Evolutionary conservation across 23 red algal species (phyloP).

Genomic region (Gracilaria domingensis): DNA sequence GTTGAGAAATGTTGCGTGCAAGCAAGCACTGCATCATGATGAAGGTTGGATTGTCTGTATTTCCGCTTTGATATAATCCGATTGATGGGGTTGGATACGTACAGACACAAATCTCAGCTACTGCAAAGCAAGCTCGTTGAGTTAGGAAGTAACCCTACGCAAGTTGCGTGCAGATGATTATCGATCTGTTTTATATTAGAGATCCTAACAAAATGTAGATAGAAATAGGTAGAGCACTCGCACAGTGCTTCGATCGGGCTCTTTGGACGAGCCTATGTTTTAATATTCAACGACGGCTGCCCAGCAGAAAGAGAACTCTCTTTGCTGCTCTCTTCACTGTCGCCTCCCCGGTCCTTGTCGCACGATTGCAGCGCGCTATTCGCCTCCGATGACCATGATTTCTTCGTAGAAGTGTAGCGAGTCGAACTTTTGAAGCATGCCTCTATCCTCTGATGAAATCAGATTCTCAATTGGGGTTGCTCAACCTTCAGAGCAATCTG

Average conservation of each 20-base stretch:
- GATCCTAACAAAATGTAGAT: conserved; percentile 25
- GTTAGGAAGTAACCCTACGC: not conserved
- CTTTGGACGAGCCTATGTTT: not conserved
- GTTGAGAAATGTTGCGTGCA: too few relatives aligned
- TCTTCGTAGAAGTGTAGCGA: too few relatives aligned
- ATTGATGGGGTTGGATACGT: too few relatives aligned
- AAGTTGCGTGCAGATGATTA: not conserved
- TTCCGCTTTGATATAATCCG: too few relatives aligned
- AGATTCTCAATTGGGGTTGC: too few relatives aligned
- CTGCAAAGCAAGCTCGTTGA: not conserved
- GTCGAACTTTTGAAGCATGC: too few relatives aligned
- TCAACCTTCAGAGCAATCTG: too few relatives aligned
- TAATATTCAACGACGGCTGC: not conserved
- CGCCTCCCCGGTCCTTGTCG: not conserved
- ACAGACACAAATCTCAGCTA: too few relatives aligned
- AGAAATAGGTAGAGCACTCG: conserved; percentile 20
- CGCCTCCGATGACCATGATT: not conserved
- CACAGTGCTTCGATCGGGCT: conserved; percentile 3
- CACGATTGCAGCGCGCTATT: not conserved
- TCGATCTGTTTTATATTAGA: not conserved
- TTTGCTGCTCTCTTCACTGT: too few relatives aligned
- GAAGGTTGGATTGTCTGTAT: too few relatives aligned
- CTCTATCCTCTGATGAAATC: too few relatives aligned
- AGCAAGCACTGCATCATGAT: too few relatives aligned
- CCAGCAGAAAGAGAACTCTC: not conserved